These are phyloP conservation scores for Metarhizium rileyi DNA, from an alignment of 2,329 filamentous ascomycete species.

Conservation along the genomic window DNA sequence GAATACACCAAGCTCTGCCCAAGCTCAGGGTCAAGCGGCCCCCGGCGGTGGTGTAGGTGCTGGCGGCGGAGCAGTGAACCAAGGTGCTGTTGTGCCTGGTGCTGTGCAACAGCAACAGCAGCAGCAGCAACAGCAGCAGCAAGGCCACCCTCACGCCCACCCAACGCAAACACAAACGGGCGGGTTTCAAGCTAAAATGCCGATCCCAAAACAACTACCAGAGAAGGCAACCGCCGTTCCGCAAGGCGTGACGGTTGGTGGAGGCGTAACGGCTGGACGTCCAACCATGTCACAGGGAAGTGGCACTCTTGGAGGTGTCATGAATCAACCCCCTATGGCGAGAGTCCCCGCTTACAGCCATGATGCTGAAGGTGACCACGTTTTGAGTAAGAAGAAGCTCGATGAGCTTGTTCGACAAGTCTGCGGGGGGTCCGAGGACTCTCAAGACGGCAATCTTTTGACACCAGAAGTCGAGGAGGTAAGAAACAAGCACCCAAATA, in stretches of 20 bases:
- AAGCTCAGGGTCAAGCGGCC: conserved; percentile 19
- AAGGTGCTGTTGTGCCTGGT: conserved; percentile 23
- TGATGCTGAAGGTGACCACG: conserved; percentile 83
- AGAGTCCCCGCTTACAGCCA: conserved; percentile 78
- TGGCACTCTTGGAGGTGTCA: conserved; percentile 67
- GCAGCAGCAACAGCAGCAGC: conserved; percentile 24
- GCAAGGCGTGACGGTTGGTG: conserved; percentile 59
- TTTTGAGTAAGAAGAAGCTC: conserved; percentile 95
- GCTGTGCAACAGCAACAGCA: conserved; percentile 15
- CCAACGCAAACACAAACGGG: conserved; percentile 33
- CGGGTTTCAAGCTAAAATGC: conserved; percentile 56
- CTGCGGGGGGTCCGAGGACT: conserved; percentile 66
- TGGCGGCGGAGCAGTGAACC: conserved; percentile 19
- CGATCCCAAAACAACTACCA: conserved; percentile 70
- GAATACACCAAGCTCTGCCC: conserved; percentile 23
- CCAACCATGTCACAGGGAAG: conserved; percentile 78
- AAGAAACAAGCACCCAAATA: conserved; percentile 19
- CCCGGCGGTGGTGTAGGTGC: conserved; percentile 14
- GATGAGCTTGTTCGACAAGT: conserved; percentile 93
- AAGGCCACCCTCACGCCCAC: conserved; percentile 38
- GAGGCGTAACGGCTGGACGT: conserved; percentile 53
- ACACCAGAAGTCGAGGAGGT: conserved; percentile 96
- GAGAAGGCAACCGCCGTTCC: conserved; percentile 59
- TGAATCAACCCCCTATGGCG: conserved; percentile 76
- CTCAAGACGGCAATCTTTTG: conserved; percentile 65